phyloP scores from a whole-genome alignment of 2,329 filamentous ascomycete species.

The Keithomyces neogunnii region DNA sequence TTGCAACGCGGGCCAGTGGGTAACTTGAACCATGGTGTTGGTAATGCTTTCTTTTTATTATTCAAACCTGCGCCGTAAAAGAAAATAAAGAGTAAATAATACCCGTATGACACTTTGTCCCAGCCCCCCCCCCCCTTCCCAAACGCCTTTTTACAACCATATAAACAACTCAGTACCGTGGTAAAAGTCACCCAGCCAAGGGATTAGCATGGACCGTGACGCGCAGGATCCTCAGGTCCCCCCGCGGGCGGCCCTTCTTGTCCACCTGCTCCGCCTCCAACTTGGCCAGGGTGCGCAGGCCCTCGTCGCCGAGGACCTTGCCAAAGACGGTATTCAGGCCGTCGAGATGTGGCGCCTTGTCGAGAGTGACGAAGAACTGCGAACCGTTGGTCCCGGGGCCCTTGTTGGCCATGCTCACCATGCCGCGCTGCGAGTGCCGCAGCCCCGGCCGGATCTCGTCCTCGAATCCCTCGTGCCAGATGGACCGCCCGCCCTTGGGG shows the following conservation, averaged over 20 bases:
- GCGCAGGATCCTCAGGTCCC: slow-evolving; percentile 55
- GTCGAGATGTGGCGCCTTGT: slow-evolving; percentile 71
- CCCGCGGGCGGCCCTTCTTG: slow-evolving; percentile 59
- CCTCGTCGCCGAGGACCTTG: slow-evolving; percentile 58
- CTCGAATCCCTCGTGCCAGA: slow-evolving; percentile 67
- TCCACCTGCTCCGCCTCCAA: slow-evolving; percentile 67
- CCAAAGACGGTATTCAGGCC: slow-evolving; percentile 81
- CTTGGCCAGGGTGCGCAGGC: slow-evolving; percentile 56
- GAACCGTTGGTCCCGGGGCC: slow-evolving; percentile 65
- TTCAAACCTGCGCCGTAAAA: too few species aligned
- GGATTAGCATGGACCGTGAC: slow-evolving; percentile 76
- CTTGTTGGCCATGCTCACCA: slow-evolving; percentile 73
- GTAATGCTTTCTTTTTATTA: too few species aligned
- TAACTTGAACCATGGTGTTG: background rate
- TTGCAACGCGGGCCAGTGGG: too few species aligned
- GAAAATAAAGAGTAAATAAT: too few species aligned
- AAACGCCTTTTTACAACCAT: background rate
- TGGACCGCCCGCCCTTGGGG: slow-evolving; percentile 61
- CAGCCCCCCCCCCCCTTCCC: too few species aligned
- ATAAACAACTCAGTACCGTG: background rate
- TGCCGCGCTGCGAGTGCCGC: slow-evolving; percentile 58
- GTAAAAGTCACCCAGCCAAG: slow-evolving; percentile 44
- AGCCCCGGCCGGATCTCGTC: slow-evolving; percentile 71
- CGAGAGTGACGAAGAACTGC: slow-evolving; percentile 77
- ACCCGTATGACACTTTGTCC: too few species aligned